Evolutionary conservation across 371 early-diverging fungal genomes (phyloP).

Genomic region (Mucor ambiguus): DNA sequence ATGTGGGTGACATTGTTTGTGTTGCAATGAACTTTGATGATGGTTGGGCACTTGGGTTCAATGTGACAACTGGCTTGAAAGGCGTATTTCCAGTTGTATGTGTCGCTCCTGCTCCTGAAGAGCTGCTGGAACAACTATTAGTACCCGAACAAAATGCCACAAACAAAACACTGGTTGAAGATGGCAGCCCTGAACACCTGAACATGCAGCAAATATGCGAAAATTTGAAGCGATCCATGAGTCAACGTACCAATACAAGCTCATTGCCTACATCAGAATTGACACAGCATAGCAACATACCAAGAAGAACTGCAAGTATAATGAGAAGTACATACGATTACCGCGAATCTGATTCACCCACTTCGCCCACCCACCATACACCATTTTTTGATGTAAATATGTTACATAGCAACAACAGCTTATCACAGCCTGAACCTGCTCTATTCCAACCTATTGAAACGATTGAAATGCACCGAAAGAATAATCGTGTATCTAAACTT

Average conservation of each 20-base stretch:
- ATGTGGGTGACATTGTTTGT: constrained; percentile 67
- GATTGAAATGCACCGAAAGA: constrained; percentile 32
- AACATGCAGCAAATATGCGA: constrained; percentile 28
- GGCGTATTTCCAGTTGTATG: constrained; percentile 80
- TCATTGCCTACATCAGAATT: constrained; percentile 14
- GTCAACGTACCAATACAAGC: constrained; percentile 16
- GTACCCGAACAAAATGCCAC: constrained; percentile 16
- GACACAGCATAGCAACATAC: constrained; percentile 40
- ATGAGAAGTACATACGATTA: constrained; percentile 34
- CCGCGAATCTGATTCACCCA: constrained; percentile 38
- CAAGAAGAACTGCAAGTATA: constrained; percentile 50
- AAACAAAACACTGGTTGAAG: constrained; percentile 35
- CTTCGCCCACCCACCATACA: constrained; percentile 42
- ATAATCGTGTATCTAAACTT: constrained; percentile 32
- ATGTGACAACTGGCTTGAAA: constrained; percentile 63
- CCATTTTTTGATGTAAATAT: constrained; percentile 29
- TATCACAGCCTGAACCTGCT: constrained; percentile 17
- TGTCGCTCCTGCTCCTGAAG: constrained; percentile 45
- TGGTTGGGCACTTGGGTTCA: constrained; percentile 75
- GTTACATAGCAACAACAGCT: constrained; percentile 8
- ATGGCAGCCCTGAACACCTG: constrained; percentile 20
- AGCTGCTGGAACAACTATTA: constrained; percentile 40
- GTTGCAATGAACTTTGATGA: constrained; percentile 66
- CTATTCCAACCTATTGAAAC: constrained; percentile 23
- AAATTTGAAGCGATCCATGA: constrained; percentile 19